These are phyloP conservation scores for Plasmodium vinckei DNA, from an alignment of 169 alveolate species.

Conservation along the genomic window DNA sequence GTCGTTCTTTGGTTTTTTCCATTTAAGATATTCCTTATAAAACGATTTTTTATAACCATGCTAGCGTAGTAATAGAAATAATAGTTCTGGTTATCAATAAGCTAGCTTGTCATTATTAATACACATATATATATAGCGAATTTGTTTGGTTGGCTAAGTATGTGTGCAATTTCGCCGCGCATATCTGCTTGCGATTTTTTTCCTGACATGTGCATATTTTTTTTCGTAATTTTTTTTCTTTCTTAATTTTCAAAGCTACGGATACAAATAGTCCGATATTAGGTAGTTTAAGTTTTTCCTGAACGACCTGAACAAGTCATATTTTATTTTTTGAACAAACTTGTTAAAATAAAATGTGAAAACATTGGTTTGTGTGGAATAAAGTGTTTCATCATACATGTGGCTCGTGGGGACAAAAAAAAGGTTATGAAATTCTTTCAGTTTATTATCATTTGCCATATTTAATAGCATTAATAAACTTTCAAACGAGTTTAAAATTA, in stretches of 20 bases:
- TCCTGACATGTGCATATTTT: too few relatives aligned
- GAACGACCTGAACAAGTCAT: constrained; percentile 72
- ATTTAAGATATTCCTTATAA: too few relatives aligned
- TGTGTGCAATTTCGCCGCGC: too few relatives aligned
- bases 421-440: constrained; percentile 27
- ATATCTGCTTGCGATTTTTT: too few relatives aligned
- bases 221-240: neutral
- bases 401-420: constrained; percentile 43
- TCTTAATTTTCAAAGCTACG: neutral
- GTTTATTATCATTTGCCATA: constrained; percentile 33
- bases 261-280: constrained; percentile 51
- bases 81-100: too few relatives aligned
- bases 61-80: too few relatives aligned
- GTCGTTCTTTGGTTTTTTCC: neutral
- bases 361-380: neutral
- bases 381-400: constrained; percentile 25
- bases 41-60: too few relatives aligned
- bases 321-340: constrained; percentile 50
- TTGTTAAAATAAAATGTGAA: constrained; percentile 41
- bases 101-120: too few relatives aligned
- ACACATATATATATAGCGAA: too few relatives aligned
- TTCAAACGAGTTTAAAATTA: constrained; percentile 51
- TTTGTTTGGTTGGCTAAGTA: too few relatives aligned
- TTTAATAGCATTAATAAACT: constrained; percentile 30
- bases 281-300: constrained; percentile 61